Percentiles rank a stretch among this genome's conserved stretches.
Conservation (phyloP, 345 rosid genomes). For the Mangifera indica region DNA sequence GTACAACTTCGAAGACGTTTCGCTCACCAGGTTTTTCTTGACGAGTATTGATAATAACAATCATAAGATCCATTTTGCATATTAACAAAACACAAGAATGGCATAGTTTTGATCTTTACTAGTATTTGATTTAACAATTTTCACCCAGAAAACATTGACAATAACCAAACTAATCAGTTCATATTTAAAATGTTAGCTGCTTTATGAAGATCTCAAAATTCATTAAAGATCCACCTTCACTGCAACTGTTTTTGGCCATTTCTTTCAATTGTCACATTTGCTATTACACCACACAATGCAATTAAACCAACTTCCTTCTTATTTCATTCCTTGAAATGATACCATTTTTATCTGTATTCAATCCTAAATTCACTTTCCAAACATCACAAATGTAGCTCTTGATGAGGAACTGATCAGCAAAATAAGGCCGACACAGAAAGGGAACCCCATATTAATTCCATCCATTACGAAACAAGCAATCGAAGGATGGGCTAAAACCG, state of each 20-base stretch:
- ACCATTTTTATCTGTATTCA: conserved; percentile 11
- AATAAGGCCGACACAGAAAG: conserved; percentile 34
- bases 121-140: background rate
- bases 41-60: no score
- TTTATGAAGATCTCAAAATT: background rate
- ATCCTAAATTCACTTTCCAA: conserved; percentile 19
- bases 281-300: conserved; percentile 1
- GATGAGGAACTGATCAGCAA: conserved; percentile 30
- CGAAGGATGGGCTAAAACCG: conserved; percentile 32
- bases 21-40: no score
- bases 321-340: conserved; percentile 22
- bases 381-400: conserved; percentile 25
- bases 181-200: background rate
- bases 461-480: conserved; percentile 36
- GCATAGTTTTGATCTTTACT: no score
- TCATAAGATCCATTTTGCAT: no score
- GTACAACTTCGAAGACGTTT: no score
- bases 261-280: background rate
- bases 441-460: conserved; percentile 26
- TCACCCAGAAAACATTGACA: background rate
- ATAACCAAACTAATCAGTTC: background rate
- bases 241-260: conserved; percentile 9
- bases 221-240: conserved; percentile 17
- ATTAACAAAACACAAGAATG: no score
- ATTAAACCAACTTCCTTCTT: conserved; percentile 2